phyloP scores from a whole-genome alignment of 495 filamentous ascomycete genomes.

The Aspergillus funiculosus region DNA sequence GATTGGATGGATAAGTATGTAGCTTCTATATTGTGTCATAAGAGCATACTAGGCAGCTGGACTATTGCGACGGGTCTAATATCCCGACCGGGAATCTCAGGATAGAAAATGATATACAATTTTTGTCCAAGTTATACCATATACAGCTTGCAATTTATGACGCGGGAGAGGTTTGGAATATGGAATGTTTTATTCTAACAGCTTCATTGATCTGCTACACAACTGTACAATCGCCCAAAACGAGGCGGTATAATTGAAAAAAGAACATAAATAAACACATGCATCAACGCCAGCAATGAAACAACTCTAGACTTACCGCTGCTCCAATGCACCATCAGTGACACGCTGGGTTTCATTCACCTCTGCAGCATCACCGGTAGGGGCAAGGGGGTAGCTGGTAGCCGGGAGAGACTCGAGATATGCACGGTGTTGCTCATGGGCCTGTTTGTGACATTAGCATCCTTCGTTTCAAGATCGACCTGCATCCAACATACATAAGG shows the following conservation, averaged over 20 bases:
- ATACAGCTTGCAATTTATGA: too few relatives aligned
- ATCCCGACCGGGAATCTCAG: too few relatives aligned
- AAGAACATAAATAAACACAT: slow-evolving; percentile 25
- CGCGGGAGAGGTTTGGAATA: too few relatives aligned
- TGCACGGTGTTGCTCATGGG: slow-evolving; percentile 76
- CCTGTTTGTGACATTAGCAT: slow-evolving; percentile 45
- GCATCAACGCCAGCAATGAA: slow-evolving; percentile 40
- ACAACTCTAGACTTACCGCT: slow-evolving; percentile 42
- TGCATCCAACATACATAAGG: slow-evolving; percentile 67
- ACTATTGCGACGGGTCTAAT: too few relatives aligned
- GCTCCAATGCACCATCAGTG: slow-evolving; percentile 46
- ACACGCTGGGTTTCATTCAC: slow-evolving; percentile 52
- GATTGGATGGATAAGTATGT: not conserved
- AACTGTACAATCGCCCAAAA: slow-evolving; percentile 22
- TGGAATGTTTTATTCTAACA: slow-evolving; percentile 18
- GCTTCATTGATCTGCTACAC: slow-evolving; percentile 21
- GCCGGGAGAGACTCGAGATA: slow-evolving; percentile 72
- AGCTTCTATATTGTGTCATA: too few relatives aligned
- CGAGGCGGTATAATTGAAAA: slow-evolving; percentile 12
- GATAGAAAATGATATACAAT: too few relatives aligned
- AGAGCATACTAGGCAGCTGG: too few relatives aligned
- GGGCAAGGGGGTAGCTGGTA: slow-evolving; percentile 69
- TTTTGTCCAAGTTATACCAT: too few relatives aligned
- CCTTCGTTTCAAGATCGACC: not conserved
- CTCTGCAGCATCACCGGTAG: slow-evolving; percentile 45